A percentile compares a stretch with the other conserved stretches of the same genome.
Conservation (phyloP, 805 yeast genomes). For the Candida maltosa region DNA sequence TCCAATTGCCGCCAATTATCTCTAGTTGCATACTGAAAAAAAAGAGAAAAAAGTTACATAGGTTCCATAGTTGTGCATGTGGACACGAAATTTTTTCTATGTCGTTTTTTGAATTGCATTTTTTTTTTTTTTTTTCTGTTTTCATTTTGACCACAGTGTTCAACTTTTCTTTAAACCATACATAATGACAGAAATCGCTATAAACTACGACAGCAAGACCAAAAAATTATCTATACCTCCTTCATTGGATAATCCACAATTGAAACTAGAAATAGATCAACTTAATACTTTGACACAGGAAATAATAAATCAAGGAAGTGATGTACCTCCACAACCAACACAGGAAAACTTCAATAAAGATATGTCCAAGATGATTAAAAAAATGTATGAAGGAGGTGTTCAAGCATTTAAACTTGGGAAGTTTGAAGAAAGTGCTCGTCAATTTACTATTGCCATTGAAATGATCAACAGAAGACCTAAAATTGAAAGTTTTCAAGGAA, state of each 20-base stretch:
- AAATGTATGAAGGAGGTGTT: conserved; percentile 63
- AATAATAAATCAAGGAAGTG: conserved; percentile 40
- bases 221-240: conserved; percentile 21
- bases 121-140: no score
- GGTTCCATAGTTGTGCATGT: no score
- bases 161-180: no score
- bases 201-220: conserved; percentile 27
- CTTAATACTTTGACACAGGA: conserved; percentile 35
- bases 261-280: conserved; percentile 42
- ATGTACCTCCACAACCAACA: conserved; percentile 54
- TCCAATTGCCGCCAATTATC: no score
- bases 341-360: conserved; percentile 54
- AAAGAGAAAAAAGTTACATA: no score
- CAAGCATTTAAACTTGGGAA: conserved; percentile 53
- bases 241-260: conserved; percentile 20
- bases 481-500: conserved; percentile 71
- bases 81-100: no score
- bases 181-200: no score
- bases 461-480: conserved; percentile 66
- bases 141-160: no score
- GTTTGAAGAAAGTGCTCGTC: conserved; percentile 59
- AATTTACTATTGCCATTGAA: conserved; percentile 63
- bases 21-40: no score
- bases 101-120: no score
- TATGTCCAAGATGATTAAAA: conserved; percentile 56